Evolutionary conservation across 192 early-diverging fungal species (phyloP).

Genomic region (Coemansia sp.): DNA sequence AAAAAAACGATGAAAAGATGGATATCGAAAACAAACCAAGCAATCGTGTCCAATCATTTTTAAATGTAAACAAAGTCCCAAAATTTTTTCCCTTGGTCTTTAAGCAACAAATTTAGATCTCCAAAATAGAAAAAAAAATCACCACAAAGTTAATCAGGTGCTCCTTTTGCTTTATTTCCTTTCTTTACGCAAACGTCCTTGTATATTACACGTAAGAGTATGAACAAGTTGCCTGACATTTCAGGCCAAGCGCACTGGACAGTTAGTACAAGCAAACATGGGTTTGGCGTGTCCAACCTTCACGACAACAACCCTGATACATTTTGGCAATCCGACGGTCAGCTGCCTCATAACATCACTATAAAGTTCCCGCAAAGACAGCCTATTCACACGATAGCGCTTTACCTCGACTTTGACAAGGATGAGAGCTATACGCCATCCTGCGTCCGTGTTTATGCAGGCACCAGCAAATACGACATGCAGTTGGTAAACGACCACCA

Average conservation of each 20-base stretch:
- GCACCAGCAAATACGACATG: constrained; percentile 31
- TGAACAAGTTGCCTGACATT: constrained; percentile 18
- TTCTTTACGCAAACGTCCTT: background rate
- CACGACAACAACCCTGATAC: constrained; percentile 26
- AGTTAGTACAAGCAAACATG: constrained; percentile 41
- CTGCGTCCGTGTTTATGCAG: constrained; percentile 19
- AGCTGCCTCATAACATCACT: constrained; percentile 39
- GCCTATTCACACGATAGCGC: constrained; percentile 26
- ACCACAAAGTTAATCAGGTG: background rate
- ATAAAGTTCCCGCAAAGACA: constrained; percentile 26
- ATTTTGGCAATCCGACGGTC: constrained; percentile 55
- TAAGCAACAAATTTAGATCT: background rate
- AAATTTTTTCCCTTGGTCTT: background rate
- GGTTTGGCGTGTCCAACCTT: constrained; percentile 26
- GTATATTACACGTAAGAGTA: background rate
- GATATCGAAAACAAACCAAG: constrained; percentile 17
- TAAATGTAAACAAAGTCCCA: constrained; percentile 4
- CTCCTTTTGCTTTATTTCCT: background rate
- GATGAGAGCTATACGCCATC: constrained; percentile 56
- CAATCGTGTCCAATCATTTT: constrained; percentile 3
- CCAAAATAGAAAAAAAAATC: background rate
- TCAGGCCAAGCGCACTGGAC: constrained; percentile 24
- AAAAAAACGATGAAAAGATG: background rate
- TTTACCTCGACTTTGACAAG: constrained; percentile 34
- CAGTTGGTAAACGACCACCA: constrained; percentile 21